Evolutionary conservation across 2,329 filamentous ascomycete species (phyloP).

Genomic region (Botrytis squamosa): DNA sequence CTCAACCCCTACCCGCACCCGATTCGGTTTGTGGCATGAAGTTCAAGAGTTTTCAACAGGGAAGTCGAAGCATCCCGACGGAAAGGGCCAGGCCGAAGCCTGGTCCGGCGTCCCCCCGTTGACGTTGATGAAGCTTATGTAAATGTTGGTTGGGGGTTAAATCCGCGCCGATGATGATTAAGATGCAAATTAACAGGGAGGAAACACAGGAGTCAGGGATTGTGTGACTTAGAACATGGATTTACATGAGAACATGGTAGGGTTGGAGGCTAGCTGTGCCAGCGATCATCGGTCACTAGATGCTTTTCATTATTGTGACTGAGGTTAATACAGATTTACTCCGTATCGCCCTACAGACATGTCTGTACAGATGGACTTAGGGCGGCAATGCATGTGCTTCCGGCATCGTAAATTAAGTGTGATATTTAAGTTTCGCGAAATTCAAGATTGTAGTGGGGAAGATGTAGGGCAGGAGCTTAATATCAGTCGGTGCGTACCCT

Average conservation of each 20-base stretch:
- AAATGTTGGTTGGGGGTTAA: neutral
- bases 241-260: neutral
- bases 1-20: neutral
- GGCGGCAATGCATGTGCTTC: neutral
- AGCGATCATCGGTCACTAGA: neutral
- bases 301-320: neutral
- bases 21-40: neutral
- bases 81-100: neutral
- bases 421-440: neutral
- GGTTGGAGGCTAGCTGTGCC: neutral
- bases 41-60: neutral
- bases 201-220: neutral
- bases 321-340: neutral
- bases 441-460: slow-evolving; percentile 1
- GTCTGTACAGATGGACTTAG: neutral
- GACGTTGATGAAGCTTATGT: neutral
- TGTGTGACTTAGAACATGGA: neutral
- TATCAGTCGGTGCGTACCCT: neutral
- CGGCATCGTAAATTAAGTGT: neutral
- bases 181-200: neutral
- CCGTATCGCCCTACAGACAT: neutral
- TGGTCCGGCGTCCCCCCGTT: neutral
- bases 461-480: neutral
- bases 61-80: slow-evolving; percentile 8
- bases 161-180: neutral